These are phyloP conservation scores for Neurospora sp. DNA, from an alignment of 495 filamentous ascomycete species.

Conservation along the genomic window DNA sequence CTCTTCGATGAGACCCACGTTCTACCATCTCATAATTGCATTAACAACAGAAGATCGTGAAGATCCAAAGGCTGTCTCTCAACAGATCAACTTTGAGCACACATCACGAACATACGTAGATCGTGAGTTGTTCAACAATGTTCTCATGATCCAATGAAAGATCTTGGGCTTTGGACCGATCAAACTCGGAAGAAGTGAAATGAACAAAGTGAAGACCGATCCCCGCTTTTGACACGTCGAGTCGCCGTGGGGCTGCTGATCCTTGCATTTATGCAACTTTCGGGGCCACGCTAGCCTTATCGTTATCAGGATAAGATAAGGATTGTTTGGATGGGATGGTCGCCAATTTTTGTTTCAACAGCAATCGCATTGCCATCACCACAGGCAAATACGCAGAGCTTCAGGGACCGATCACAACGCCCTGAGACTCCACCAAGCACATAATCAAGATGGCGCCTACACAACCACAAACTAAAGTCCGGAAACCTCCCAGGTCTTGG, in stretches of 20 bases:
- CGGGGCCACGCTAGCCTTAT: background rate
- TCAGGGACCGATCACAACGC: background rate
- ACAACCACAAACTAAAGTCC: slow-evolving; percentile 16
- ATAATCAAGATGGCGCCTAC: slow-evolving; percentile 24
- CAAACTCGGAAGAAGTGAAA: background rate
- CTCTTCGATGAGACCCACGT: background rate
- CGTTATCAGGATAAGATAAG: slow-evolving; percentile 13
- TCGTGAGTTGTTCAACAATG: background rate
- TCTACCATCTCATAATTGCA: background rate
- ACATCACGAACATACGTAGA: background rate
- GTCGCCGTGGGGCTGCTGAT: background rate
- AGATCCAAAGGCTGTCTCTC: background rate
- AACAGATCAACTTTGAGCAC: background rate
- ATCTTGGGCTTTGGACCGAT: background rate
- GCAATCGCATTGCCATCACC: background rate
- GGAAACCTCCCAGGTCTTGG: slow-evolving; percentile 56
- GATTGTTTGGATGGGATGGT: background rate
- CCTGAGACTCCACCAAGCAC: background rate
- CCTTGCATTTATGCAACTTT: background rate
- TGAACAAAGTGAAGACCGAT: background rate
- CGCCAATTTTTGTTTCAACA: slow-evolving; percentile 1
- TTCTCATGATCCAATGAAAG: background rate
- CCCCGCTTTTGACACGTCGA: background rate
- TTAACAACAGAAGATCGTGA: background rate
- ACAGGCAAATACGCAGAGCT: background rate